phyloP scores from a whole-genome alignment of 2,329 filamentous ascomycete species.

The Apiospora sp. region DNA sequence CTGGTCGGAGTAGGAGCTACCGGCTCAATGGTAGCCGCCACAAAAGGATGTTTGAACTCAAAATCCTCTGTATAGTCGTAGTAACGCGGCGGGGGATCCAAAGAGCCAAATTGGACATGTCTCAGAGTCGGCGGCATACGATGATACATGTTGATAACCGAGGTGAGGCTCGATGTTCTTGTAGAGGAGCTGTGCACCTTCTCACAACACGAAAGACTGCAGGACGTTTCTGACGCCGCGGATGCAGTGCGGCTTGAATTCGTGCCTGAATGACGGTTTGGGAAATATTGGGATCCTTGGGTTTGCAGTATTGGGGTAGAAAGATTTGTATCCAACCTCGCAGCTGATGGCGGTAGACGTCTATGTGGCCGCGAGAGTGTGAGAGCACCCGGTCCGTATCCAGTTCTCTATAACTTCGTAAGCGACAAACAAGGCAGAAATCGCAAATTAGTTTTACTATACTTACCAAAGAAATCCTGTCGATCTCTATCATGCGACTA shows the following conservation, averaged over 20 bases:
- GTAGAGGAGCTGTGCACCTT: slow-evolving; percentile 46
- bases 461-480: slow-evolving; percentile 56
- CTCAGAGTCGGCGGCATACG: slow-evolving; percentile 39
- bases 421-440: slow-evolving; percentile 17
- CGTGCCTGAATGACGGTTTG: slow-evolving; percentile 34
- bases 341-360: slow-evolving; percentile 48
- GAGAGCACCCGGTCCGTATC: slow-evolving; percentile 50
- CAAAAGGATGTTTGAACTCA: slow-evolving; percentile 42
- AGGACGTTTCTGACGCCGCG: slow-evolving; percentile 44
- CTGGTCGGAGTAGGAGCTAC: slow-evolving; percentile 35
- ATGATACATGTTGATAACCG: slow-evolving; percentile 58
- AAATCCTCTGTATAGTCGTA: slow-evolving; percentile 64
- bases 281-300: slow-evolving; percentile 32
- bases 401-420: slow-evolving; percentile 48
- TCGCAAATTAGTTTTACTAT: not conserved
- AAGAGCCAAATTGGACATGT: slow-evolving; percentile 31
- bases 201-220: slow-evolving; percentile 42
- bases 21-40: slow-evolving; percentile 31
- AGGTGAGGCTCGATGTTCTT: slow-evolving; percentile 58
- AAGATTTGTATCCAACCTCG: slow-evolving; percentile 50
- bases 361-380: slow-evolving; percentile 33
- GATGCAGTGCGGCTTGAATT: slow-evolving; percentile 43
- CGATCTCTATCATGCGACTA: slow-evolving; percentile 58
- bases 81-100: slow-evolving; percentile 48
- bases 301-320: slow-evolving; percentile 50